Conservation (phyloP, 1,284 basidiomycete species). For the Boletellus deceptivus region DNA sequence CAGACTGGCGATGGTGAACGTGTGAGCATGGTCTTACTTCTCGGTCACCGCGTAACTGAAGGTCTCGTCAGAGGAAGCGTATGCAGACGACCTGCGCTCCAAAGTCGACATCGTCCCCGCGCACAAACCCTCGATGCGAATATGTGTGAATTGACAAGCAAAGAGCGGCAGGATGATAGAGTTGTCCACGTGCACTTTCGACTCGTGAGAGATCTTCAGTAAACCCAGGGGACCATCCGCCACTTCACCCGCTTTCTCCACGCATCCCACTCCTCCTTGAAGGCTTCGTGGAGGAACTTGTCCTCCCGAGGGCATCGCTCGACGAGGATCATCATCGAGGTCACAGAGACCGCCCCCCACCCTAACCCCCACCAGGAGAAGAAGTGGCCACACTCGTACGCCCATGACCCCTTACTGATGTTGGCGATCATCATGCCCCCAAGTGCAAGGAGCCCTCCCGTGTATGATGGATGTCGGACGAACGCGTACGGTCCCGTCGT, state of each 20-base stretch:
- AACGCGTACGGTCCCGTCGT: slow-evolving; percentile 24
- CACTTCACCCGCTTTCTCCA: slow-evolving; percentile 21
- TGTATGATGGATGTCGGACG: slow-evolving; percentile 32
- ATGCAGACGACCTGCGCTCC: slow-evolving; percentile 9
- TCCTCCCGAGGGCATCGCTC: slow-evolving; percentile 17
- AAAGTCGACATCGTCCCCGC: background rate
- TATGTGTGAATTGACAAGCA: no score
- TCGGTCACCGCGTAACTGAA: background rate
- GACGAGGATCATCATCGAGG: slow-evolving; percentile 1
- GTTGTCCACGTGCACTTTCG: no score
- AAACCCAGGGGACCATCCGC: slow-evolving; percentile 20
- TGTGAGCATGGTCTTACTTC: slow-evolving; percentile 22
- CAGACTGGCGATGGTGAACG: background rate
- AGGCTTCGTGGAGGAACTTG: slow-evolving; percentile 11
- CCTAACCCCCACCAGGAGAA: slow-evolving; percentile 9
- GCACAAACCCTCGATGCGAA: background rate
- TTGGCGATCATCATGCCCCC: slow-evolving; percentile 2
- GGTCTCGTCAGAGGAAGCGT: slow-evolving; percentile 24
- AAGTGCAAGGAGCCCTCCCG: slow-evolving; percentile 11
- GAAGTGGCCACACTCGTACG: slow-evolving; percentile 6
- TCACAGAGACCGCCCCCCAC: slow-evolving; percentile 1
- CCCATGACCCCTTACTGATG: slow-evolving; percentile 9
- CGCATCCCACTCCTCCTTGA: slow-evolving; percentile 18
- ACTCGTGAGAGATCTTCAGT: slow-evolving; percentile 6
- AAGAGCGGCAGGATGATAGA: no score